These are phyloP conservation scores for Leccinellum albellum DNA, from an alignment of 768 basidiomycete genomes.

Conservation along the genomic window DNA sequence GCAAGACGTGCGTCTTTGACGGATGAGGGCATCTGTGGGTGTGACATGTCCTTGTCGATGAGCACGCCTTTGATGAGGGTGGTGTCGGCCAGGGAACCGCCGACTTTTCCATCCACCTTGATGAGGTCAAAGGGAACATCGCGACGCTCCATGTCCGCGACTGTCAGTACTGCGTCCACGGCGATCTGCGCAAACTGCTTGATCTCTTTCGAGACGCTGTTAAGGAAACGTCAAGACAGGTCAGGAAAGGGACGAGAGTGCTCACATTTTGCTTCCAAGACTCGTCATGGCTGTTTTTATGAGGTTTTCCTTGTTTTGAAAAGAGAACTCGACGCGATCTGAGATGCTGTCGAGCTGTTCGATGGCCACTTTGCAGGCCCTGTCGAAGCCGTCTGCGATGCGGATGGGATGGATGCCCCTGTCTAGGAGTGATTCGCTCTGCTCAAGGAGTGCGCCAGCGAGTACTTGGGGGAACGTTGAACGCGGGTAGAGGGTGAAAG, in stretches of 20 bases:
- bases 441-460: slow-evolving; percentile 94
- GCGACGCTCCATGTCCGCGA: slow-evolving; percentile 90
- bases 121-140: slow-evolving; percentile 98
- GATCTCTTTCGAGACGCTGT: slow-evolving; percentile 94
- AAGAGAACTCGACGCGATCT: slow-evolving; percentile 83
- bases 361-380: slow-evolving; percentile 86
- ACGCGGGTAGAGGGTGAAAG: slow-evolving; percentile 2
- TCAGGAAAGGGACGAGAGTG: neutral
- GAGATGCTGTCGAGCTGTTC: slow-evolving; percentile 87
- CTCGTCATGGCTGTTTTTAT: slow-evolving; percentile 94
- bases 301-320: slow-evolving; percentile 78
- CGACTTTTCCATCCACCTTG: slow-evolving; percentile 99
- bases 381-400: slow-evolving; percentile 98
- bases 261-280: slow-evolving; percentile 95
- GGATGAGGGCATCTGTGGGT: slow-evolving; percentile 92
- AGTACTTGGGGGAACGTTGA: slow-evolving; percentile 54
- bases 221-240: slow-evolving; percentile 1
- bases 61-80: slow-evolving; percentile 95
- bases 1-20: slow-evolving; percentile 90
- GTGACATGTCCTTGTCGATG: slow-evolving; percentile 99
- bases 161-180: slow-evolving; percentile 91
- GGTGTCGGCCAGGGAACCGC: slow-evolving; percentile 93
- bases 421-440: slow-evolving; percentile 94
- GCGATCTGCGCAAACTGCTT: slow-evolving; percentile 96
- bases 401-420: slow-evolving; percentile 98